Evolutionary conservation across 2,329 filamentous ascomycete species (phyloP), one percentile per base, ranked within the genome.

Genomic region (Clathrospora elynae): DNA sequence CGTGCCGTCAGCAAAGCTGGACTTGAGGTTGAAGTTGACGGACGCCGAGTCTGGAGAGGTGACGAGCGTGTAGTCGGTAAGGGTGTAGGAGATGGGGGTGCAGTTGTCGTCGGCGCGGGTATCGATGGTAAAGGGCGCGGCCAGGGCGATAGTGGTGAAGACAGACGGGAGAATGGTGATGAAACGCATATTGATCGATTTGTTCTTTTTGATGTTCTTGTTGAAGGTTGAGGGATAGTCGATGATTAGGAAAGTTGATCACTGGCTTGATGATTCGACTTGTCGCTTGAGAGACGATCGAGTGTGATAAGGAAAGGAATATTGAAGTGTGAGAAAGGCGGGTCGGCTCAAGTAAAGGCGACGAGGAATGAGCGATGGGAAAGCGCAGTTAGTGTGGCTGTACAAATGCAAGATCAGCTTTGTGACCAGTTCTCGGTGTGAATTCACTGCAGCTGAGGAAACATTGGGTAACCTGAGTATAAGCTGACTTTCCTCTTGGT

Each of bases 21-120:
- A 58, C 30, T 51, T 29, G 49, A 67, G 55, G 26, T 35, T 51
- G 53, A 66, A 66, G 42, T 46, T 37, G 33, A 68, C 45, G n/a
- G 35, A 41, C 25, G 48, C 46, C 16, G 35, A 41, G 17, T 32
- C 32, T n/a, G 42, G 14, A 10, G 53, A 53, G 8, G 41, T 53
- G 10, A 41, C 38, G 23, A 60, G 50, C 2, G 28, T 47, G 49
- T 56, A 67, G 45, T 58, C 35, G 6, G 55, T 49, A 14, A 68
- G 45, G 17, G 55, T 59, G 51, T 66, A 67, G 11, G 51, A 47
- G 12, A 45, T 43, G 1, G 65, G 65, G 7, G 43, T 22, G 36
- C 64, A 67, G 14, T 38, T 12, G 1, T 51, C 43, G 29, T 49
- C 46, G 18, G 39, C 42, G 8, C 50, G 45, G 17, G 23, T 17